Percentiles rank a stretch among this genome's conserved stretches.
Conservation (phyloP, 202 grass and related monocot genomes). For the Elaeis oleifera region DNA sequence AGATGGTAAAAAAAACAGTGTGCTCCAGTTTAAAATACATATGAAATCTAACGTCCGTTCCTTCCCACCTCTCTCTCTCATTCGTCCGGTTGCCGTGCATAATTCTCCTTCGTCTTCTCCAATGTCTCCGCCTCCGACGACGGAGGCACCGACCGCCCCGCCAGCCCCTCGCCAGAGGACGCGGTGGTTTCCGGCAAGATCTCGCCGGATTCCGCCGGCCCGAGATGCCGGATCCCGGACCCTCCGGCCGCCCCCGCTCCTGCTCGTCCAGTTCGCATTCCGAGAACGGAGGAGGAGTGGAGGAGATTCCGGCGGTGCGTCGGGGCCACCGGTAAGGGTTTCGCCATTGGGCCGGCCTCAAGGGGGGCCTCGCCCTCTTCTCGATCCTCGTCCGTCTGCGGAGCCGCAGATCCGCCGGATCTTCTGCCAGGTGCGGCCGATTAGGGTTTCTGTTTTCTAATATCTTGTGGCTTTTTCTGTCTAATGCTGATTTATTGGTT, state of each 20-base stretch:
- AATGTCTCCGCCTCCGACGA: slow-evolving; percentile 30
- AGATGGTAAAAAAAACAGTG: too few relatives aligned
- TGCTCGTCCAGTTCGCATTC: slow-evolving; percentile 2
- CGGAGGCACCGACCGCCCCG: slow-evolving; percentile 15
- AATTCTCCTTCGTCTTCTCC: not conserved
- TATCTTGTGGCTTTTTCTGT: not conserved
- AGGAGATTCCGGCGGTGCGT: slow-evolving; percentile 68
- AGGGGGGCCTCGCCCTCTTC: slow-evolving; percentile 79
- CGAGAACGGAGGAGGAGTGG: slow-evolving; percentile 38
- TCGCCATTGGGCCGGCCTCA: slow-evolving; percentile 76
- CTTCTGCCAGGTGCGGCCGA: slow-evolving; percentile 10
- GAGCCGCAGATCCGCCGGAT: slow-evolving; percentile 67
- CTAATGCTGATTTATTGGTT: slow-evolving; percentile 9
- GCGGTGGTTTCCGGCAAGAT: not conserved
- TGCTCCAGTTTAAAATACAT: too few relatives aligned
- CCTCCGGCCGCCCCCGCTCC: not conserved
- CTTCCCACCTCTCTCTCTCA: too few relatives aligned
- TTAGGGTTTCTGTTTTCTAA: not conserved
- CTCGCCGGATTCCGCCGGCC: too few relatives aligned
- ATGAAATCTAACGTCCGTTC: too few relatives aligned
- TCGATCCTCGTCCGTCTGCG: slow-evolving; percentile 77
- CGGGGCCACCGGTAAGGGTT: slow-evolving; percentile 69
- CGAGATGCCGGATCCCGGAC: not conserved
- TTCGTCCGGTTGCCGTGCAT: too few relatives aligned
- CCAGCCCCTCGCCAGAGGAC: slow-evolving; percentile 7